Evolutionary conservation across 2,329 filamentous ascomycete species (phyloP), one percentile per base, ranked within the genome.

Genomic region (Alternaria hordeiaustralica): DNA sequence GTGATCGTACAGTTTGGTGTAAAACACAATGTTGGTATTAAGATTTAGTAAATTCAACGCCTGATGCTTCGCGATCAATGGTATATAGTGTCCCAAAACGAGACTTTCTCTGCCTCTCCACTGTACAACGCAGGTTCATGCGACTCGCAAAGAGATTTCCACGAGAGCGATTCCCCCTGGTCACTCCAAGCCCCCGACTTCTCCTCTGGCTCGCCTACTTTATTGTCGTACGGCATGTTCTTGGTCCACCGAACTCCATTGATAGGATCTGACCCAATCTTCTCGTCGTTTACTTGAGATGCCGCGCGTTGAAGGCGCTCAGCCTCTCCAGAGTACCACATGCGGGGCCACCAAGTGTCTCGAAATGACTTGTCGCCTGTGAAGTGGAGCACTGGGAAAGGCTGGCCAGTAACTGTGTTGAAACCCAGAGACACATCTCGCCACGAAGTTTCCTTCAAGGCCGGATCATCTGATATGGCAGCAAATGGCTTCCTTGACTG

Each of bases 341-440:
- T 56, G 43, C 54, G 54, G 20, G 23, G 11, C 54, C 54, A 56
- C 54, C 54, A 56, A 10, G 25, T 28, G 45, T 46, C 54, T 13
- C 54, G 54, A 15, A 56, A 33, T 18, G 54, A 46, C 20, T 56
- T 56, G 25, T 56, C 54, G 18, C 54, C 54, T 25, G 54, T 56
- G 25, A 56, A 56, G 18, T 56, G 54, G 23, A 56, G 43, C 18
- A 56, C 20, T 20, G 54, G 43, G 45, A 56, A 56, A n/a, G 54
- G 25, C 23, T 30, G 18, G 4, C 55, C 55, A 18, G 55, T 47
- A n/a, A 45, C 55, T 12, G 44, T 57, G 20, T 57, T 57, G 28
- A 57, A 45, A 28, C 55, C 55, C 21, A 57, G 44, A 18, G 43
- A n/a, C 21, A 57, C 44, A 30, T 57, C 26, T 12, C 44, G 55